Base-by-base conservation (phyloP, 805 yeast genomes). In the Ogataea pini region DNA sequence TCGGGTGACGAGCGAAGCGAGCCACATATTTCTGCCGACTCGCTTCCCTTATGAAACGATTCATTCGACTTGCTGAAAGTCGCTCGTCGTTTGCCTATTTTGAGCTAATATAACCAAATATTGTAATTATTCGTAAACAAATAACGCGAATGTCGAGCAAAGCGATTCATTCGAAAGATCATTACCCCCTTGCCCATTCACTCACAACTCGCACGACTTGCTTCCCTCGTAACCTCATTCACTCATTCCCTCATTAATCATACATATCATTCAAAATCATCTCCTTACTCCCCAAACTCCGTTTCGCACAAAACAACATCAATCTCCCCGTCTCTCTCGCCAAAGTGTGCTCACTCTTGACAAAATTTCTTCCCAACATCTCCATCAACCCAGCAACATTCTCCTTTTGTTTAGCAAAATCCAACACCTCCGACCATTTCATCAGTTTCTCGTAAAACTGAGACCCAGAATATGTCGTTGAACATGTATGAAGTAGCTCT, bases 321-420 rank as follows among this genome's bases (percentile, higher is more conserved):
- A 83, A 64, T 46, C 72, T 72, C 1, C 83, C 73, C 51, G 79
- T 73, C 58, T 83, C 89, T 40, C 68, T 67, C 10, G 83, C 83
- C 44, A 82, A 67, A 40, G 79, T 79, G 81, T 84, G 83, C 43
- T 74, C 72, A 44, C 78, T 71, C 16, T 61, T 62, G 27, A 60
- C 61, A 48, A 75, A 68, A 31, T 69, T 61, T n/a, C 64, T 62
- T 12, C 76, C 70, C 40, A 80, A 70, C 50, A 76, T 56, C 42
- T 68, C 69, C 52, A 84, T 60, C 40, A 86, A 61, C 1, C 91
- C 91, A 9, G 78, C 76, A 24, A 82, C 66, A 43, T 78, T 68
- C 49, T 80, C 72, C 57, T 72, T 75, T 47, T 73, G 69, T 24
- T 65, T 61, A 14, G 80, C 71, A 4, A 58, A 50, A 27, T 63